Base-by-base conservation (phyloP, 768 basidiomycete genomes). In the Suillus cothurnatus region DNA sequence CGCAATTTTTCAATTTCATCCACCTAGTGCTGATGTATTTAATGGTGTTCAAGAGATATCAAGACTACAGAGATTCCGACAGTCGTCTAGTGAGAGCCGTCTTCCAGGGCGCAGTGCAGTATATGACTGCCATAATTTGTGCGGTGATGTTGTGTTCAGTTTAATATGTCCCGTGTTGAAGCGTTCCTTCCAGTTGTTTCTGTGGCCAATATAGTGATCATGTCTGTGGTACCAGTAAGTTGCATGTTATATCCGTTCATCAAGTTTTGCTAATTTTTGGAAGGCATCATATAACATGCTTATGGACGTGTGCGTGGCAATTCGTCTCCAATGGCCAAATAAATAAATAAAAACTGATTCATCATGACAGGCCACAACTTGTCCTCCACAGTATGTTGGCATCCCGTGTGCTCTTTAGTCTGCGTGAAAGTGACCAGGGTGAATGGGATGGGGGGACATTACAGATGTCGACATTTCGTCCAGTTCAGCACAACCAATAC, bases 361-460 rank as follows among this genome's bases (percentile, higher is more conserved):
- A 17, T 26, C 26, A 28, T 21, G 38, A 11, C 26, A 59, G 58
- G 38, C 58, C 58, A 12, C 58, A 39, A 41, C 36, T 59, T 39
- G 58, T 41, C 11, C 26, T 59, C 9, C 38, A 59, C 58, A 59
- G 38, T 21, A 28, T 41, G 38, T 28, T 59, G 58, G 58, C 58
- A 59, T 41, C 58, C 11, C 38, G 58, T 12, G 36, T 58, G 23
- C 56, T 58, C 9, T 58, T 58, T 26, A 23, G 23, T 17, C 14
- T 59, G 38, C 58, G 19, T 28, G 38, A 23, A 21, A 59, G 38
- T 41, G 58, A 59, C 58, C 26, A 39, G 23, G 19, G 4, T 19
- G 38, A 7, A 19, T 21, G 6, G 11, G 26, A 39, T 9, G 32
- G 26, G 23, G 5, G 6, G 26, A 21, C 26, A 19, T 39, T 39